Percentiles rank a stretch among this genome's conserved stretches.
Evolutionary conservation across 1,284 basidiomycete genomes (phyloP).

Genomic region (Naganishia sp.): DNA sequence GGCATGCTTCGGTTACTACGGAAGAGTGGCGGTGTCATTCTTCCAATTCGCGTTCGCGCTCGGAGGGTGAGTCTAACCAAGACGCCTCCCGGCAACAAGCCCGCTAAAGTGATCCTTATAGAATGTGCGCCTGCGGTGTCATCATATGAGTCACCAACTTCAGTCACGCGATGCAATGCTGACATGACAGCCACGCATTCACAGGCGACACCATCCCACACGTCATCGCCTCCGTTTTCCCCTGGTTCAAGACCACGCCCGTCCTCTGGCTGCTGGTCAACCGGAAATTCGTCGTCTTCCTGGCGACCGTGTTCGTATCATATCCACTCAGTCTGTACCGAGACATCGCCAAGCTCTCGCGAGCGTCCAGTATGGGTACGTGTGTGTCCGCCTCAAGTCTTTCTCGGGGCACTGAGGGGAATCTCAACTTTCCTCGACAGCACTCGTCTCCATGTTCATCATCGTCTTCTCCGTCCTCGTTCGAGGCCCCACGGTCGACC

Average conservation of each 20-base stretch:
- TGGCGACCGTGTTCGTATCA: slow-evolving; percentile 83
- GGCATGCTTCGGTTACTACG: slow-evolving; percentile 85
- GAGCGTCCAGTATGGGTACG: slow-evolving; percentile 75
- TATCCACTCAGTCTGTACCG: slow-evolving; percentile 95
- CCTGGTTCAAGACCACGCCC: slow-evolving; percentile 67
- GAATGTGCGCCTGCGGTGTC: slow-evolving; percentile 95
- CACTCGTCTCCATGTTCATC: slow-evolving; percentile 87
- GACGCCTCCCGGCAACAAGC: neutral
- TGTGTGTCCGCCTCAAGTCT: neutral
- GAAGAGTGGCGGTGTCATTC: slow-evolving; percentile 88
- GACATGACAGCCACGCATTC: neutral
- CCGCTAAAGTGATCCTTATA: slow-evolving; percentile 49
- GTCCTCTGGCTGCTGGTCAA: slow-evolving; percentile 76
- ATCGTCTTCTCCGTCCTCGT: slow-evolving; percentile 87
- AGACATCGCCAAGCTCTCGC: slow-evolving; percentile 94
- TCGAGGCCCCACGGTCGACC: slow-evolving; percentile 77
- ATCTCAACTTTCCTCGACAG: slow-evolving; percentile 47
- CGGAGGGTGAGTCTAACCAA: slow-evolving; percentile 62
- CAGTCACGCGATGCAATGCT: slow-evolving; percentile 2
- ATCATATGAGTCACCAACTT: slow-evolving; percentile 57
- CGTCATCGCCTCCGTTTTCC: slow-evolving; percentile 85
- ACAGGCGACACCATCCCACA: slow-evolving; percentile 92
- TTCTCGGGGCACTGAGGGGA: neutral
- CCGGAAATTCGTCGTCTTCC: slow-evolving; percentile 81
- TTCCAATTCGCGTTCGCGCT: slow-evolving; percentile 98